These are phyloP conservation scores for Colletotrichum sp. DNA, from an alignment of 2,329 filamentous ascomycete species.

Conservation along the genomic window DNA sequence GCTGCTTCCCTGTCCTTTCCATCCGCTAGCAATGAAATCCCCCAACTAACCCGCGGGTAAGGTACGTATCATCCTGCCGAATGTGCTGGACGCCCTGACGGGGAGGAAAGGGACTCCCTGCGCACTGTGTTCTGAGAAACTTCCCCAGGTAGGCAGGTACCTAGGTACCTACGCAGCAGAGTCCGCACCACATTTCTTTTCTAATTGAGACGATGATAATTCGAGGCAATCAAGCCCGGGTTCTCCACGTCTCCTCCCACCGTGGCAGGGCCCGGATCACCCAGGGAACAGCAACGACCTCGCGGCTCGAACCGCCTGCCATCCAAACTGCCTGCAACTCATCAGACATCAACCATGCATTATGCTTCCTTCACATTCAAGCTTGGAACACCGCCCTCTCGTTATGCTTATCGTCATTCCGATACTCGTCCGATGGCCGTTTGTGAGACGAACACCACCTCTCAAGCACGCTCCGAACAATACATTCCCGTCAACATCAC, in stretches of 20 bases:
- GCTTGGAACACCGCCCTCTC: neutral
- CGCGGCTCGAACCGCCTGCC: slow-evolving; percentile 16
- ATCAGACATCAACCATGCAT: neutral
- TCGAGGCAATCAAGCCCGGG: neutral
- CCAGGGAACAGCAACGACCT: neutral
- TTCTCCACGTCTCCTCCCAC: neutral
- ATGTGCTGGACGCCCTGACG: neutral
- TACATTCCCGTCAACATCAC: neutral
- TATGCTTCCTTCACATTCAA: neutral
- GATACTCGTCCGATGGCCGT: neutral
- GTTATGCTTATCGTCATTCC: neutral
- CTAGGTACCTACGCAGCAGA: neutral
- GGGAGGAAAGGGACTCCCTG: neutral
- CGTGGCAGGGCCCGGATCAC: neutral
- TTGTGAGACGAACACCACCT: neutral
- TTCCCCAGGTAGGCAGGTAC: neutral
- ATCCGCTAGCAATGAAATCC: neutral
- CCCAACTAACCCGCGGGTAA: neutral
- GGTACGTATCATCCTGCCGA: neutral
- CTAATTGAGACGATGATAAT: slow-evolving; percentile 3
- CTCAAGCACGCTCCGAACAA: neutral
- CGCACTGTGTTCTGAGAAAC: neutral
- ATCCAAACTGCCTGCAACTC: neutral
- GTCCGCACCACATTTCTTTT: neutral
- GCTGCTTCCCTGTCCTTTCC: neutral